Evolutionary conservation across 331 rosid genomes (phyloP).

Genomic region (Pyracantha coccinea): DNA sequence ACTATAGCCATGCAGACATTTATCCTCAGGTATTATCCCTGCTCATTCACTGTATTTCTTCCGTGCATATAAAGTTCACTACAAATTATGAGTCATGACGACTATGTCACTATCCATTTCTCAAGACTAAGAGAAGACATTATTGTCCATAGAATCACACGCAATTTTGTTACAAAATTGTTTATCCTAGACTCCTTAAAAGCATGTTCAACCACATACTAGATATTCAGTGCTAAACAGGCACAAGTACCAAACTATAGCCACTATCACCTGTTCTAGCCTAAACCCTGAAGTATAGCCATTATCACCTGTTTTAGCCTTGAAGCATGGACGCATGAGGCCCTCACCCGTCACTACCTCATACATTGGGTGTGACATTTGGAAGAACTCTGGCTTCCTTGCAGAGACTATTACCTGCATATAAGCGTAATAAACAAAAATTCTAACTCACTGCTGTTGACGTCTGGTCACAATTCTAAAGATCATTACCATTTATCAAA

Average conservation of each 20-base stretch:
- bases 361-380: constrained; percentile 86
- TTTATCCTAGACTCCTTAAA: background rate
- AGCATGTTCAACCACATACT: background rate
- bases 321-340: constrained; percentile 95
- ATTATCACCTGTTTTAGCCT: constrained; percentile 67
- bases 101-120: background rate
- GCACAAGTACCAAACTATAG: background rate
- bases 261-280: constrained; percentile 58
- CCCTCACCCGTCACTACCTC: constrained; percentile 99
- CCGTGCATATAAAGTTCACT: background rate
- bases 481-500: background rate
- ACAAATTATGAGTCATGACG: background rate
- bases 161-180: background rate
- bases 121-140: background rate
- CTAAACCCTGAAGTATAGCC: constrained; percentile 4
- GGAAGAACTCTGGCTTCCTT: constrained; percentile 97
- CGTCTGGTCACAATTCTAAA: background rate
- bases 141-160: background rate
- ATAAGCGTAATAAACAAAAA: constrained; percentile 9
- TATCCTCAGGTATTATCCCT: background rate
- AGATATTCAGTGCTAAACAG: background rate
- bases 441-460: background rate
- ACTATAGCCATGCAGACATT: background rate
- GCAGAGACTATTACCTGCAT: constrained; percentile 87
- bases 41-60: background rate